phyloP scores from a whole-genome alignment of 2,329 filamentous ascomycete genomes.

The Dothistroma septosporum region DNA sequence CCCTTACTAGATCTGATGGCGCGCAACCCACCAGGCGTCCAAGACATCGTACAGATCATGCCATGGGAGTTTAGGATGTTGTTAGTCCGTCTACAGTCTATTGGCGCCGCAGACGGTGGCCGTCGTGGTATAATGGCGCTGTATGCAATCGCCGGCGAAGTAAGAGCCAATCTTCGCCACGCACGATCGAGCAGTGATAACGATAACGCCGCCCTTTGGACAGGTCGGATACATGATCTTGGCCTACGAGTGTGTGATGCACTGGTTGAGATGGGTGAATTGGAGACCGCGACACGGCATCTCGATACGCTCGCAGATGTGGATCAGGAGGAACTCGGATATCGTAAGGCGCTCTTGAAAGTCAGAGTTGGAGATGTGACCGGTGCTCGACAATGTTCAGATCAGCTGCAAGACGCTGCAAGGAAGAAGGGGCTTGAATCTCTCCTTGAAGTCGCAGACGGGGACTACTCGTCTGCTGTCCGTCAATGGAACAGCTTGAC shows the following conservation, averaged over 20 bases:
- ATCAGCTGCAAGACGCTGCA: conserved; percentile 20
- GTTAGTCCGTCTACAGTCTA: conserved; percentile 75
- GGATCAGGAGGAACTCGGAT: conserved; percentile 41
- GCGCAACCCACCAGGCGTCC: conserved; percentile 47
- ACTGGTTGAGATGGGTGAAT: conserved; percentile 80
- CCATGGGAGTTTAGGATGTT: conserved; percentile 86
- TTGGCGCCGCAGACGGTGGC: conserved; percentile 79
- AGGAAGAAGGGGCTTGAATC: conserved; percentile 54
- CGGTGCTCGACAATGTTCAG: conserved; percentile 23
- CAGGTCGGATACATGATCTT: conserved; percentile 66
- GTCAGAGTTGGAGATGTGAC: conserved; percentile 73
- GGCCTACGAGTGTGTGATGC: conserved; percentile 63
- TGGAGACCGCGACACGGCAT: conserved; percentile 72
- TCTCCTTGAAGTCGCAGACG: conserved; percentile 74
- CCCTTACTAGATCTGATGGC: conserved; percentile 55
- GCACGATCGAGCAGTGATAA: conserved; percentile 50
- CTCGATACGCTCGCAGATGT: conserved; percentile 55
- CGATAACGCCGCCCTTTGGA: conserved; percentile 63
- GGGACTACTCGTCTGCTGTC: conserved; percentile 63
- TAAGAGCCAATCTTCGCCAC: conserved; percentile 23
- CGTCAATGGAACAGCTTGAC: conserved; percentile 56
- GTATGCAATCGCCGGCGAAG: conserved; percentile 65
- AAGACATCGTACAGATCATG: conserved; percentile 59
- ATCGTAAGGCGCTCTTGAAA: conserved; percentile 61
- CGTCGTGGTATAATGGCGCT: conserved; percentile 82